phyloP scores from a whole-genome alignment of 208 protist genomes.

The Leishmania guyanensis region DNA sequence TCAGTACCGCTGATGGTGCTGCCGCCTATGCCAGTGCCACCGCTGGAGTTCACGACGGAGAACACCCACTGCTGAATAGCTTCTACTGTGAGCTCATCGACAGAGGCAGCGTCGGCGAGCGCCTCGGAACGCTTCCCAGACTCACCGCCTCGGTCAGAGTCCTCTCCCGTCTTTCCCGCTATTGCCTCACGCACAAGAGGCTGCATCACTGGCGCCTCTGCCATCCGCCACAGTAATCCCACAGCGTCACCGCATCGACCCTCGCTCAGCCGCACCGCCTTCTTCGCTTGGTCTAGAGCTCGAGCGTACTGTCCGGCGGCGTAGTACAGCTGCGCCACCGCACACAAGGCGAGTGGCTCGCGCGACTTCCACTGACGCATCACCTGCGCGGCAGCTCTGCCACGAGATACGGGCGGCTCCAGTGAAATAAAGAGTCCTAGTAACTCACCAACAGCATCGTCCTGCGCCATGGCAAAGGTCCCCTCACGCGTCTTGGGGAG shows the following conservation, averaged over 20 bases:
- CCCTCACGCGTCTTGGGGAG: slow-evolving; percentile 74
- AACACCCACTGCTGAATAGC: slow-evolving; percentile 28
- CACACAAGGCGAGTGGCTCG: slow-evolving; percentile 69
- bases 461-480: slow-evolving; percentile 48
- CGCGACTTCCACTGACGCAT: slow-evolving; percentile 69
- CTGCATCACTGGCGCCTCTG: slow-evolving; percentile 26
- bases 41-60: slow-evolving; percentile 11
- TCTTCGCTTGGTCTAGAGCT: slow-evolving; percentile 66
- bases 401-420: slow-evolving; percentile 53
- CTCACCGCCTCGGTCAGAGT: neutral
- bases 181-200: slow-evolving; percentile 21
- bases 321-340: slow-evolving; percentile 79
- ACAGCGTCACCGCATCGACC: slow-evolving; percentile 61
- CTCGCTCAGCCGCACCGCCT: slow-evolving; percentile 49
- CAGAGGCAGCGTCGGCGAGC: neutral
- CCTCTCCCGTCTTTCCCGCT: neutral
- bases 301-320: slow-evolving; percentile 49
- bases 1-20: neutral
- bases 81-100: neutral
- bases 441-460: slow-evolving; percentile 55
- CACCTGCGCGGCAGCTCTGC: slow-evolving; percentile 62
- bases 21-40: neutral
- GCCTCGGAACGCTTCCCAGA: neutral
- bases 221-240: slow-evolving; percentile 72
- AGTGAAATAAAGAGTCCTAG: slow-evolving; percentile 67